Base-by-base conservation (phyloP, 495 filamentous ascomycete species). In the Glarea lozoyensis region DNA sequence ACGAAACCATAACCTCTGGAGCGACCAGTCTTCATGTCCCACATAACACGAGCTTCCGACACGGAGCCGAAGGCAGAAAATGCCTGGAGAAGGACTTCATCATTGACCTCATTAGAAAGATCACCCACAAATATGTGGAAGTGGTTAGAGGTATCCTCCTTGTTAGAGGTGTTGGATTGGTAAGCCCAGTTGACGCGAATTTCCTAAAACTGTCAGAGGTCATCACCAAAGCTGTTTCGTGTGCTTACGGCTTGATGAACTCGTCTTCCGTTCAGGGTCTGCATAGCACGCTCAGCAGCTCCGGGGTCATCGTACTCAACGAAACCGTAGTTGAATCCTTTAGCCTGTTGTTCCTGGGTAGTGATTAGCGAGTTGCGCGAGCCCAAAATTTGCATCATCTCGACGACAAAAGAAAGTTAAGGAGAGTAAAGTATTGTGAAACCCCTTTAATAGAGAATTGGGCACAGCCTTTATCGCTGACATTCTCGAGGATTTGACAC, bases 101-200 rank as follows among this genome's bases (percentile, higher is more conserved):
- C 92, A 55, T 99, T 99, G 52, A 99, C 92, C 60, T 99, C 92
- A 50, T 99, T 99, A 50, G 90, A 96, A 33, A 99, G 70, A 64
- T 99, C 92, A 40, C 92, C 92, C 37, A 99, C 92, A 47, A 99
- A 99, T 57, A 99, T 95, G 64, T 99, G 92, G 71, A 94, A 99
- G 58, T 99, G 92, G 64, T 88, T 86, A 29, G 92, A 95, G 0
- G 92, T 99, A 54, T 99, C 92, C 65, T 99, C 92, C 65, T 97
- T 97, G 74, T 77, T 93, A 11, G 76, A 72, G 52, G 72, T 92
- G 70, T 94, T 99, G 50, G 89, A 94, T 66, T 97, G 92, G 55
- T 97, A 99, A 13, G 92, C 92, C 92, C 92, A 99, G 70, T 99
- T 99, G 52, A 99, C 92, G 38, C 89, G 86, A 50, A 99, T 99